Conservation (phyloP, 495 filamentous ascomycete species). For the Xylaria palmicola region DNA sequence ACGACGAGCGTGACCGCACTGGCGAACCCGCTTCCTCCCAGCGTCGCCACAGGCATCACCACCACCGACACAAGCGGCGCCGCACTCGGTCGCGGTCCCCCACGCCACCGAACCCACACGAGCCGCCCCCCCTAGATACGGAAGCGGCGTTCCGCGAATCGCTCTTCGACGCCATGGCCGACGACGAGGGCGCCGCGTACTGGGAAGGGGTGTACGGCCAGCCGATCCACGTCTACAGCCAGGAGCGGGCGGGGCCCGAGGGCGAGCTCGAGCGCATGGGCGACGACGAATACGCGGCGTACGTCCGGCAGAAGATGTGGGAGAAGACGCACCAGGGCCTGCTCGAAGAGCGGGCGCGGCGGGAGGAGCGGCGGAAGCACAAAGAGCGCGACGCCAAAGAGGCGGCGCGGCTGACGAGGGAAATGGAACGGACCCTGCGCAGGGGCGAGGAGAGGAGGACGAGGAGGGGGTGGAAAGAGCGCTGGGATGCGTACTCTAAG, state of each 20-base stretch:
- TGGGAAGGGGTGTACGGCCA: conserved; percentile 96
- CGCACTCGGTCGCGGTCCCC: conserved; percentile 31
- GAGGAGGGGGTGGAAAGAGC: conserved; percentile 35
- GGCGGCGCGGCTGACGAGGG: conserved; percentile 47
- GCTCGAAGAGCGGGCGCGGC: conserved; percentile 52
- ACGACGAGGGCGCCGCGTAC: conserved; percentile 93
- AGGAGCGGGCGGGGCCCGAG: conserved; percentile 22
- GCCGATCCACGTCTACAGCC: conserved; percentile 59
- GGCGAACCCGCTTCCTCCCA: conserved; percentile 16
- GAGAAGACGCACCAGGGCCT: conserved; percentile 75
- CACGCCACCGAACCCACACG: conserved; percentile 44
- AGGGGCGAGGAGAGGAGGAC: conserved; percentile 43
- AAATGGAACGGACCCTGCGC: conserved; percentile 50
- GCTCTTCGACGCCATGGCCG: conserved; percentile 97
- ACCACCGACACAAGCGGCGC: conserved; percentile 29
- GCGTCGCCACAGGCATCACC: conserved; percentile 29
- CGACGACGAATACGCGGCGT: conserved; percentile 84
- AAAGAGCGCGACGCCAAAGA: conserved; percentile 43
- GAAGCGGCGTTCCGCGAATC: conserved; percentile 84
- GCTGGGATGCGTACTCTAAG: conserved; percentile 64
- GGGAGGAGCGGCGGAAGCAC: conserved; percentile 42
- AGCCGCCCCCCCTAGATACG: conserved; percentile 57
- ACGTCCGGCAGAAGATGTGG: conserved; percentile 89
- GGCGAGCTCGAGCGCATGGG: conserved; percentile 81
- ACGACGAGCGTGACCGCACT: conserved; percentile 18